phyloP scores from a whole-genome alignment of 441 rosid species.

The Erodium trifolium region DNA sequence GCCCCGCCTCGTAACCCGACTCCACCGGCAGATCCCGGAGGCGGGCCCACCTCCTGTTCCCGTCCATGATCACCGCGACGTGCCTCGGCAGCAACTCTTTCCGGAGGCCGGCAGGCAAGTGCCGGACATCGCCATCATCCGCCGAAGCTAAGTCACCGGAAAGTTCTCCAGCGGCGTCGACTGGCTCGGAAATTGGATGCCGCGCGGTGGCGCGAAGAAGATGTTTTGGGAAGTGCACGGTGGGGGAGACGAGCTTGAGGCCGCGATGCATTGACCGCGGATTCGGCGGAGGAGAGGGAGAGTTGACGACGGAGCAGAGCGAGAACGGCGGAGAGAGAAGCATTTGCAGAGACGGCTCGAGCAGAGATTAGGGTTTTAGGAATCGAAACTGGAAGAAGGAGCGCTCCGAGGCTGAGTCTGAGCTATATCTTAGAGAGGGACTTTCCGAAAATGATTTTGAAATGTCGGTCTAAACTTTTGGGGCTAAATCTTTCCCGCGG shows the following conservation, averaged over 20 bases:
- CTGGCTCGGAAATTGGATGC: neutral
- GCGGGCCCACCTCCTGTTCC: conserved; percentile 62
- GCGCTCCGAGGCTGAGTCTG: neutral
- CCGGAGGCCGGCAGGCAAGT: conserved; percentile 41
- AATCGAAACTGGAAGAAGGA: neutral
- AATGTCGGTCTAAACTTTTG: neutral
- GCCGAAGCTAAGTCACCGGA: neutral
- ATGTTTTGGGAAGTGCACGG: neutral
- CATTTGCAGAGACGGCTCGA: conserved; percentile 1
- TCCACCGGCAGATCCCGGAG: conserved; percentile 37
- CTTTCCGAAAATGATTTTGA: neutral
- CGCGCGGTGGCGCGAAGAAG: neutral
- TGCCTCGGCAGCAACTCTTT: conserved; percentile 56
- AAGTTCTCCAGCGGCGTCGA: too few species aligned
- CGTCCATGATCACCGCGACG: conserved; percentile 84
- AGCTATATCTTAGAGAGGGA: too few species aligned
- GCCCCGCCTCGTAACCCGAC: conserved; percentile 56
- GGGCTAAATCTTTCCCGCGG: neutral
- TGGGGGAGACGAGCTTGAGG: neutral
- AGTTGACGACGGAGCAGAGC: neutral
- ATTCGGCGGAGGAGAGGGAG: neutral
- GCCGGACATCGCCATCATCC: conserved; percentile 9
- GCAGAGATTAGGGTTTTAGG: conserved; percentile 4
- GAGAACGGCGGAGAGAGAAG: neutral
- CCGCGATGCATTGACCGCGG: neutral